These are phyloP conservation scores for Penicillium simplicissimum DNA, from an alignment of 495 filamentous ascomycete genomes.

Conservation along the genomic window DNA sequence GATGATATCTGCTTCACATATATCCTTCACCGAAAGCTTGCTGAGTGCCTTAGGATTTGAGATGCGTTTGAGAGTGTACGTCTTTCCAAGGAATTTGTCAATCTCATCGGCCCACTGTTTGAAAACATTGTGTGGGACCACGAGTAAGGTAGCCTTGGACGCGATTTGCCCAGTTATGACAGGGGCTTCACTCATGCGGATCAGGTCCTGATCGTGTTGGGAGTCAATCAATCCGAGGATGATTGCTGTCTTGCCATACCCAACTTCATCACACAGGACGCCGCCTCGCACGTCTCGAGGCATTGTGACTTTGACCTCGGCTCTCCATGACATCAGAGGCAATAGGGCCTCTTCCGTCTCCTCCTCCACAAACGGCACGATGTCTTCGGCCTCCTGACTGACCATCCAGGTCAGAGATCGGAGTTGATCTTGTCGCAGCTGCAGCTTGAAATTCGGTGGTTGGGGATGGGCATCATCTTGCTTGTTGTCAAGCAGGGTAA, in stretches of 20 bases:
- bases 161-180: conserved; percentile 41
- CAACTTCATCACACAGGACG: conserved; percentile 73
- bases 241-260: conserved; percentile 82
- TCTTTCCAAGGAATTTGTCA: conserved; percentile 53
- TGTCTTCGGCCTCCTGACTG: conserved; percentile 52
- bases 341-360: conserved; percentile 70
- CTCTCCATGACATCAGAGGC: conserved; percentile 58
- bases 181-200: conserved; percentile 3
- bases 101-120: conserved; percentile 69
- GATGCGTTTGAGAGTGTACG: conserved; percentile 48
- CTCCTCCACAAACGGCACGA: conserved; percentile 55
- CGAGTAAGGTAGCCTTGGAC: conserved; percentile 66
- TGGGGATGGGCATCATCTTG: conserved; percentile 35
- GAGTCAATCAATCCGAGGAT: conserved; percentile 64
- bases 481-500: conserved; percentile 48
- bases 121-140: conserved; percentile 63
- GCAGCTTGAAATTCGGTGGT: conserved; percentile 43
- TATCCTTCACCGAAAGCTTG: conserved; percentile 34
- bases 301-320: conserved; percentile 52
- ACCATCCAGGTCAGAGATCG: conserved; percentile 68
- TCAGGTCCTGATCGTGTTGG: conserved; percentile 30
- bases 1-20: conserved; percentile 57
- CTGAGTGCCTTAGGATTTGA: conserved; percentile 29
- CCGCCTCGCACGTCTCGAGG: conserved; percentile 59
- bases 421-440: conserved; percentile 55